These are phyloP conservation scores for Pichia membranifaciens DNA, from an alignment of 805 yeast species.

Conservation along the genomic window DNA sequence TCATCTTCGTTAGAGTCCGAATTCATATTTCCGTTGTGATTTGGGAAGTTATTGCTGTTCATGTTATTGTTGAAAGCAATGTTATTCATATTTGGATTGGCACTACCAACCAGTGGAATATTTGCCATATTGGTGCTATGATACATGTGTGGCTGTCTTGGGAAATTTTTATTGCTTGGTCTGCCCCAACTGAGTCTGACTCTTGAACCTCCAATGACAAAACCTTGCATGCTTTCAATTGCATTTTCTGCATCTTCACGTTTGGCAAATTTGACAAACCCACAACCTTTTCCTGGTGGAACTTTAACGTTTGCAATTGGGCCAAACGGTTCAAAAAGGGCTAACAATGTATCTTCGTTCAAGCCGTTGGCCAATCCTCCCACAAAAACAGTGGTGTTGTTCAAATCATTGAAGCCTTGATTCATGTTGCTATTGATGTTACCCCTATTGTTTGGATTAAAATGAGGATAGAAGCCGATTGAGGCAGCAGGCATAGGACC, in stretches of 20 bases:
- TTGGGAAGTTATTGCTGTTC: constrained; percentile 1
- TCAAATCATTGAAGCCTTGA: constrained; percentile 42
- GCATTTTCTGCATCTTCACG: constrained; percentile 75
- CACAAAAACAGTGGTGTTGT: constrained; percentile 70
- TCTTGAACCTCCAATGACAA: constrained; percentile 65
- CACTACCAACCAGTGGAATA: neutral
- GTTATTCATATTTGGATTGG: neutral
- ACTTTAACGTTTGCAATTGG: constrained; percentile 60
- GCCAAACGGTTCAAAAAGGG: constrained; percentile 72
- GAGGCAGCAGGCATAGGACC: neutral
- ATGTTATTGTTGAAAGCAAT: neutral
- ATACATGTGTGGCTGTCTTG: constrained; percentile 5
- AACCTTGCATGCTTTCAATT: constrained; percentile 74
- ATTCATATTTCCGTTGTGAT: neutral
- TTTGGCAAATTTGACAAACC: constrained; percentile 62
- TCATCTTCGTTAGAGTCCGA: constrained; percentile 2
- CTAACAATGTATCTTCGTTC: constrained; percentile 52
- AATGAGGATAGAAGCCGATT: constrained; percentile 18
- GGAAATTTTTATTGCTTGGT: constrained; percentile 28
- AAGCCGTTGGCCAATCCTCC: constrained; percentile 64
- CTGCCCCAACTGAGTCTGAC: constrained; percentile 76
- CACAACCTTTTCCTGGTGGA: constrained; percentile 77
- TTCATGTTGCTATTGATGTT: neutral
- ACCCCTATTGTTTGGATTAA: neutral
- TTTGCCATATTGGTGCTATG: neutral